These are phyloP conservation scores for Ilyonectria sp. DNA, from an alignment of 2,329 filamentous ascomycete species.

Conservation along the genomic window DNA sequence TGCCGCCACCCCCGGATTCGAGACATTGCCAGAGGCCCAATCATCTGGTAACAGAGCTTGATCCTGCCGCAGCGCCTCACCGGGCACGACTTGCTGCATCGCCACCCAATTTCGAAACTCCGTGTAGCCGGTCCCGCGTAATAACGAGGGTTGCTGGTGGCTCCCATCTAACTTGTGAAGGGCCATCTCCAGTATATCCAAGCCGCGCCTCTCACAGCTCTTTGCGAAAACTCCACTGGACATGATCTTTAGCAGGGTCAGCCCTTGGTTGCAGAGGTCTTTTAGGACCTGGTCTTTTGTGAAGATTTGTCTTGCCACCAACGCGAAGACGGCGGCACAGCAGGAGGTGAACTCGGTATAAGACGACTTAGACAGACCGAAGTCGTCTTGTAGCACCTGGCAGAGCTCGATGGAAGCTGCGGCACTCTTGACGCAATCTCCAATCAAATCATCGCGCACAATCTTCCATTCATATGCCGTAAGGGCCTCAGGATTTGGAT, in stretches of 20 bases:
- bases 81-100: conserved; percentile 36
- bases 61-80: conserved; percentile 29
- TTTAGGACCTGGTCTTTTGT: conserved; percentile 6
- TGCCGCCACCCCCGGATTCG: not conserved
- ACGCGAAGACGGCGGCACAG: conserved; percentile 36
- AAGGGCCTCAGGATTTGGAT: not conserved
- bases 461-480: conserved; percentile 19
- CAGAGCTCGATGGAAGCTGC: conserved; percentile 36
- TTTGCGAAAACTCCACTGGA: conserved; percentile 31
- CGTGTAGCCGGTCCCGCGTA: conserved; percentile 31
- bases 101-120: conserved; percentile 43
- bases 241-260: conserved; percentile 33
- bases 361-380: conserved; percentile 38
- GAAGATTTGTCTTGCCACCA: conserved; percentile 33
- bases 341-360: conserved; percentile 42
- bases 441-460: conserved; percentile 25
- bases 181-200: conserved; percentile 29
- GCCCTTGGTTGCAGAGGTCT: conserved; percentile 29
- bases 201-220: conserved; percentile 30
- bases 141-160: not conserved
- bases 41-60: conserved; percentile 6
- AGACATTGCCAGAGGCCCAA: not conserved
- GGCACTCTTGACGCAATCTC: conserved; percentile 34
- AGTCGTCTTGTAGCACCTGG: conserved; percentile 27
- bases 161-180: conserved; percentile 25